Evolutionary conservation across 495 filamentous ascomycete genomes (phyloP), one percentile per base, ranked within the genome.

Genomic region (Lasiosphaeria miniovina): DNA sequence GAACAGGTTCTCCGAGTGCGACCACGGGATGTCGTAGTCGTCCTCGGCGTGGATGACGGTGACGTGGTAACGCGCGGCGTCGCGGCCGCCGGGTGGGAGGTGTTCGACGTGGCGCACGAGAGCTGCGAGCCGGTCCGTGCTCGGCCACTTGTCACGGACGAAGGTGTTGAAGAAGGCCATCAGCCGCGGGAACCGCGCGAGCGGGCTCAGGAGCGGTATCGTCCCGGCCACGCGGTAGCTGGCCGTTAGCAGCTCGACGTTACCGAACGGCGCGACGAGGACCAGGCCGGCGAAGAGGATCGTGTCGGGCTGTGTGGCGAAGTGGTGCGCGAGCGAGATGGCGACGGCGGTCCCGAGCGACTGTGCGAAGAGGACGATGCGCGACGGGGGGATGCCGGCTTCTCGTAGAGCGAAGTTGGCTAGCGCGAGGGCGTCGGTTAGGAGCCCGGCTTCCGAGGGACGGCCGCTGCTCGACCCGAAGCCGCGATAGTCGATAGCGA

Each of bases 261-360:
- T 82, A 46, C 85, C 87, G 72, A 96, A 98, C 0, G 86, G 84
- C 0, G 93, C 88, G 6, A 96, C 76, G 6, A 96, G 75, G 8
- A 98, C 76, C 0, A 95, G 75, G 38, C 88, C 89, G 0, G 67
- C 86, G 70, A 84, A 92, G 6, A 78, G 72, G 11, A 75, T 61
- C 2, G 73, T 71, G 51, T 66, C 54, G n/a, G 55, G 52, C 11
- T 12, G 12, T 6, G 11, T 32, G 11, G 57, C 61, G 10, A 58
- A 49, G 50, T 62, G 49, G 41, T 71, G 65, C 0, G 85, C 86
- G 3, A 91, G 84, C 10, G 82, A 90, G 32, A 85, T 76, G 14
- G 84, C 84, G 2, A 96, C 88, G 0, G 89, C 92, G 14, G 93
- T 94, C 10, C 93, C 93, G 1, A 96, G 84, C 54, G 87, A 91